phyloP scores from a whole-genome alignment of 495 filamentous ascomycete species.

The Podospora tetraspora region DNA sequence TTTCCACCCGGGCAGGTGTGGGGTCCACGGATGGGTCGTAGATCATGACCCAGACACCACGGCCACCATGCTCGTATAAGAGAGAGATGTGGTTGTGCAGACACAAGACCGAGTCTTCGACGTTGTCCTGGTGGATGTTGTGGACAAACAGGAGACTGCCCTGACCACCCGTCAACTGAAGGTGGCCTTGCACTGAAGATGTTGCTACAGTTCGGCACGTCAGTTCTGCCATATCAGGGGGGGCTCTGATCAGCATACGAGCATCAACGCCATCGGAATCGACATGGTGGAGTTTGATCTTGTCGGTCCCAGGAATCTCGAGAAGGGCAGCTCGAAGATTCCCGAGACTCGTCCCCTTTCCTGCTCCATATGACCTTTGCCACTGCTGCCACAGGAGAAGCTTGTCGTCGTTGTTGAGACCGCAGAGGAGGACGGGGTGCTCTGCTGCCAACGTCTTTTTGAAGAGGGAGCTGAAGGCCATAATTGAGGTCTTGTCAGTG shows the following conservation, averaged over 20 bases:
- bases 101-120: slow-evolving; percentile 1
- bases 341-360: neutral
- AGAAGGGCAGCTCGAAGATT: neutral
- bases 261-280: neutral
- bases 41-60: slow-evolving; percentile 1
- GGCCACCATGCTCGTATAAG: neutral
- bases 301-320: neutral
- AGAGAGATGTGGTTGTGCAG: neutral
- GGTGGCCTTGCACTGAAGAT: neutral
- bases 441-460: neutral
- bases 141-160: slow-evolving; percentile 4
- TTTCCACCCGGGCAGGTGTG: neutral
- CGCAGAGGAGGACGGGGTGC: neutral
- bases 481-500: neutral
- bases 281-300: neutral
- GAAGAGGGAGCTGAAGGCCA: neutral
- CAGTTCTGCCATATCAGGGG: too few species aligned
- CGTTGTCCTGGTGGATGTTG: neutral
- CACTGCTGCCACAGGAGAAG: neutral
- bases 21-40: neutral
- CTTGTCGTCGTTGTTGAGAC: neutral
- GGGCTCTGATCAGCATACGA: neutral
- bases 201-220: neutral
- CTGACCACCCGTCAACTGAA: neutral
- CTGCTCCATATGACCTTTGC: neutral